These are phyloP conservation scores for Eucalyptus pauciflora DNA, from an alignment of 345 rosid genomes.

Conservation along the genomic window DNA sequence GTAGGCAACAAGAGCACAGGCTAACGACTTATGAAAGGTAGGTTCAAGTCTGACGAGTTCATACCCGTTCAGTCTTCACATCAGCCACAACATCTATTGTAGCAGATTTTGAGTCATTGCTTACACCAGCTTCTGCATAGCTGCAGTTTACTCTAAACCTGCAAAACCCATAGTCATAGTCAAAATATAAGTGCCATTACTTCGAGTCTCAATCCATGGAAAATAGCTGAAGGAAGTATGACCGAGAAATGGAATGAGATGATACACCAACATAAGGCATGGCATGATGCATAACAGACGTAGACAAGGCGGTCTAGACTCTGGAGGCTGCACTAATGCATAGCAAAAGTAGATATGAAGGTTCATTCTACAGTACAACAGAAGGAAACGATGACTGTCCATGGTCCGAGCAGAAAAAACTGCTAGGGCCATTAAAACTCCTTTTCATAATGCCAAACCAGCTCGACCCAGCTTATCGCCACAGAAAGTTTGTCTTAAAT, in stretches of 20 bases:
- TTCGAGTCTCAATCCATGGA: background rate
- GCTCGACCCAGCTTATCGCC: background rate
- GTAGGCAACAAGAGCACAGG: background rate
- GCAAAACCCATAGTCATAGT: slow-evolving; percentile 16
- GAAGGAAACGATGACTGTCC: background rate
- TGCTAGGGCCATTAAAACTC: background rate
- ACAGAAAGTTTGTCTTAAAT: background rate
- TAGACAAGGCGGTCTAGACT: background rate
- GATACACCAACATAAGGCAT: background rate
- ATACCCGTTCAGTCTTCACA: slow-evolving; percentile 68
- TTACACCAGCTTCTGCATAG: slow-evolving; percentile 38
- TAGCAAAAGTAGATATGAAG: background rate
- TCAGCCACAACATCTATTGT: slow-evolving; percentile 79
- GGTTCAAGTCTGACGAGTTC: background rate
- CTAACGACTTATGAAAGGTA: background rate
- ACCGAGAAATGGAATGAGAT: background rate
- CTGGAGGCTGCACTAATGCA: background rate
- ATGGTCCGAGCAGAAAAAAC: background rate
- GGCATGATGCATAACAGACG: background rate
- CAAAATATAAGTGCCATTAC: background rate
- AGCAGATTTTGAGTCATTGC: slow-evolving; percentile 27
- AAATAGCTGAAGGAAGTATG: background rate
- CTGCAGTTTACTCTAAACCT: slow-evolving; percentile 51
- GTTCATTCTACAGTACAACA: background rate
- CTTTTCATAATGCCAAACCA: background rate